Conservation (phyloP, 2,329 filamentous ascomycete genomes). For the Penicillium sp. region DNA sequence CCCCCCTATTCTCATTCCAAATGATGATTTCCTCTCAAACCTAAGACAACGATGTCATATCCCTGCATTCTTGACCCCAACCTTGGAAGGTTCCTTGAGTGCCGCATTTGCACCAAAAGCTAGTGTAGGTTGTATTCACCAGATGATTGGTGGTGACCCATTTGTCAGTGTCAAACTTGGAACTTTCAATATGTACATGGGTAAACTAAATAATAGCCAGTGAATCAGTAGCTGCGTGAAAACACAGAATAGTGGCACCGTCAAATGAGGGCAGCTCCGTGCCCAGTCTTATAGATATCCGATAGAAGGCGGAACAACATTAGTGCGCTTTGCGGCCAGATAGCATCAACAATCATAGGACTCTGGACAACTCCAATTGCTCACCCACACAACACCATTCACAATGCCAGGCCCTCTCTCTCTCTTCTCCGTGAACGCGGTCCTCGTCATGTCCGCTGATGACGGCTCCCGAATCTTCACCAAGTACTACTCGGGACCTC, state of each 20-base stretch:
- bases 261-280: background rate
- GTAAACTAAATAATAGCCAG: too few relatives aligned
- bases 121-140: too few relatives aligned
- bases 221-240: too few relatives aligned
- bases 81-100: too few relatives aligned
- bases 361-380: constrained; percentile 10
- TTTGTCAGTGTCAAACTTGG: too few relatives aligned
- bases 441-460: constrained; percentile 78
- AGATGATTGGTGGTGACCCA: too few relatives aligned
- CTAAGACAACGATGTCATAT: background rate
- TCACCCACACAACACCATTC: constrained; percentile 19
- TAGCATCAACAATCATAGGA: constrained; percentile 22
- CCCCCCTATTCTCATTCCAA: constrained; percentile 4
- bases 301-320: constrained; percentile 21
- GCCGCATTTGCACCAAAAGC: too few relatives aligned
- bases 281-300: background rate
- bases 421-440: constrained; percentile 73
- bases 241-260: background rate
- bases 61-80: background rate
- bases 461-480: constrained; percentile 89
- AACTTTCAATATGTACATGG: too few relatives aligned
- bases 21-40: constrained; percentile 5
- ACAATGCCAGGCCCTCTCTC: constrained; percentile 74
- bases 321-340: constrained; percentile 28
- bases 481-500: constrained; percentile 83